Percentiles rank a stretch among this genome's conserved stretches.
phyloP scores from a whole-genome alignment of 2,329 filamentous ascomycete genomes.

The Aspergillus sclerotialis region DNA sequence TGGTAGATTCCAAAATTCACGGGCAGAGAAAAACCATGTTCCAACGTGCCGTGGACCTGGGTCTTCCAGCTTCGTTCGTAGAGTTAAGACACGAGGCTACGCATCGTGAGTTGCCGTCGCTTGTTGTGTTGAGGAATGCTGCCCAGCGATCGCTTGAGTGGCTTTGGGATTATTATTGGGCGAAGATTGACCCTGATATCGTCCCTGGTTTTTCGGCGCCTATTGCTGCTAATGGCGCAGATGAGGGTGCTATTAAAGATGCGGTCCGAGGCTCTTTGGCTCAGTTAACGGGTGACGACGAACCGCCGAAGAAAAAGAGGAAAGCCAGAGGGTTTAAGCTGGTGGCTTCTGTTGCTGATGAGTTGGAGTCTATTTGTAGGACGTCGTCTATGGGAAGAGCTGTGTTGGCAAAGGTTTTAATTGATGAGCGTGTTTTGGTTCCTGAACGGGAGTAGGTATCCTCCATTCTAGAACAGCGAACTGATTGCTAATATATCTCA shows the following conservation, averaged over 20 bases:
- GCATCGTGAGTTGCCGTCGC: conserved; percentile 75
- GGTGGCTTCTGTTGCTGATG: conserved; percentile 13
- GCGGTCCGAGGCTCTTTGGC: conserved; percentile 14
- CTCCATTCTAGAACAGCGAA: conserved; percentile 1
- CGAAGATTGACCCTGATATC: conserved; percentile 34
- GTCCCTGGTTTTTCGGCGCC: conserved; percentile 3
- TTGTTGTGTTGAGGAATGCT: conserved; percentile 64
- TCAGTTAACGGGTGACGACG: conserved; percentile 6
- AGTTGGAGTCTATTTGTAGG: conserved; percentile 23
- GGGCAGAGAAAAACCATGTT: conserved; percentile 40
- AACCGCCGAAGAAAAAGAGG: conserved; percentile 21
- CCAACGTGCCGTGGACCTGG: conserved; percentile 34
- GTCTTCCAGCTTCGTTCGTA: conserved; percentile 63
- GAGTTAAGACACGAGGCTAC: conserved; percentile 85
- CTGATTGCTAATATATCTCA: conserved; percentile 5
- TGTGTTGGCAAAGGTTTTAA: conserved; percentile 17
- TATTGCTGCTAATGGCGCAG: conserved; percentile 6
- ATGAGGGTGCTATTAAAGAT: conserved; percentile 10
- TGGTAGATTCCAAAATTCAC: conserved; percentile 38
- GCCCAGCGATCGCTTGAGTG: conserved; percentile 66
- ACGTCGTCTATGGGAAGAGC: conserved; percentile 9
- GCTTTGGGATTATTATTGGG: conserved; percentile 91
- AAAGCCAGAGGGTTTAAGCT: conserved; percentile 15
- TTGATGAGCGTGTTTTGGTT: conserved; percentile 21
- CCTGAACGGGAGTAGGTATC: conserved; percentile 22